Base-by-base conservation (phyloP, 306 rosid species). In the Crotalaria pallida region DNA sequence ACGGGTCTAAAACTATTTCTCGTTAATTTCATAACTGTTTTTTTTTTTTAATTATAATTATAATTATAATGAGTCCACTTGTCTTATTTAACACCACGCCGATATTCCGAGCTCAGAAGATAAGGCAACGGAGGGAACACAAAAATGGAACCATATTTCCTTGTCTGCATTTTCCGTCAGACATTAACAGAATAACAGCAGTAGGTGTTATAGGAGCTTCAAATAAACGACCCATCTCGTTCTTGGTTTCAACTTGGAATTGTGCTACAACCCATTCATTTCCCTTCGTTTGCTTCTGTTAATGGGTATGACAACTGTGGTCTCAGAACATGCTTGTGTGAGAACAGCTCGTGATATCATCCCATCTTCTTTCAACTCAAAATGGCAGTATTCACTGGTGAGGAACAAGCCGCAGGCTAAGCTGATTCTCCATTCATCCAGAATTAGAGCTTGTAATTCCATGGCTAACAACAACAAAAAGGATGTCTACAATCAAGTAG, bases 401-500 rank as follows among this genome's bases (percentile, higher is more conserved):
- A 74, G 47, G 72, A 78, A 48, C 36, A 71, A 49, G 13, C 60
- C 73, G 2, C 64, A 23, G 47, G 10, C 71, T 80, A 74, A 10
- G 21, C 34, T 73, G 44, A 43, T 58, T 58, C 51, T 47, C 0
- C 50, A 55, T 66, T 71, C 74, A 50, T 50, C 74, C 66, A 63
- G 76, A 71, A 23, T 85, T 45, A 80, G 81, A 75, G 96, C 90
- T 78, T 89, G 83, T 15, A 66, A 58, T 48, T 78, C 84, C 72
- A 53, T 72, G 68, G 58, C 77, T 33, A 85, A 79, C 83, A 79
- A 82, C 27, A 85, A 79, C 83, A 79, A 82, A 22, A 69, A 80
- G 61, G 79, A 78, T 43, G 83, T 81, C 88, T 82, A 72, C 86
- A 77, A 86, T 49, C 96, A 86, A 83, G 88, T 91, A 77, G 96